Base-by-base conservation (phyloP, 441 rosid genomes). In the Manihot esculenta region DNA sequence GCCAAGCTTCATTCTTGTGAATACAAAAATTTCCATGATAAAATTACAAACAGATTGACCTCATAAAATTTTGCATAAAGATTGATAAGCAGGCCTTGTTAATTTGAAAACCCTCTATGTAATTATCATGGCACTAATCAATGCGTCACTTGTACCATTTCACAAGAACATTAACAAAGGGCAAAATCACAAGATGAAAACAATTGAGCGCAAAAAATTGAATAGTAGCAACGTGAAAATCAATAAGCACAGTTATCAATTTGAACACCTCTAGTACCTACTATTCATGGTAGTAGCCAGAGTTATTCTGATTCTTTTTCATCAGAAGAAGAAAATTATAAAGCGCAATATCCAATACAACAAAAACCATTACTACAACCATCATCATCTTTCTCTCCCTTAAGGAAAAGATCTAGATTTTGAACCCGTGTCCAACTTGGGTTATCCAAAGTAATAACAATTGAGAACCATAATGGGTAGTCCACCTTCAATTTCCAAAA, bases 51-150 rank as follows among this genome's bases (percentile, higher is more conserved):
- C 33, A 17, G 57, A 59, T 59, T 45, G 60, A 59, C 1, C 30
- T 47, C 54, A 17, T 15, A 65, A 47, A 64, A 72, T 14, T 13
- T 38, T 45, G 23, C 14, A 69, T 13, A 26, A 59, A 59, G 57
- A 72, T 27, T 23, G 45, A 20, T 27, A 33, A 60, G 62, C 68
- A 27, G 67, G 42, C 35, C 57, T 38, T 8, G 49, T 24, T 24
- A 35, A 18, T 33, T 33, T 38, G 21, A 49, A 26, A 49, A 58
- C 41, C 45, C 4, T 21, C 7, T 0, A 17, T 21, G n/a, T 7
- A 33, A 42, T 57, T 55, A 26, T 26, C 12, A 72, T 35, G 20
- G 12, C 51, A 64, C 24, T 24, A 21, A 5, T 38, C 23, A 35
- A 47, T 6, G n/a, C n/a, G 1, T 18, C 51, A 62, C 59, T 50